Evolutionary conservation across 2,329 filamentous ascomycete genomes (phyloP).

Genomic region (Scedosporium aurantiacum): DNA sequence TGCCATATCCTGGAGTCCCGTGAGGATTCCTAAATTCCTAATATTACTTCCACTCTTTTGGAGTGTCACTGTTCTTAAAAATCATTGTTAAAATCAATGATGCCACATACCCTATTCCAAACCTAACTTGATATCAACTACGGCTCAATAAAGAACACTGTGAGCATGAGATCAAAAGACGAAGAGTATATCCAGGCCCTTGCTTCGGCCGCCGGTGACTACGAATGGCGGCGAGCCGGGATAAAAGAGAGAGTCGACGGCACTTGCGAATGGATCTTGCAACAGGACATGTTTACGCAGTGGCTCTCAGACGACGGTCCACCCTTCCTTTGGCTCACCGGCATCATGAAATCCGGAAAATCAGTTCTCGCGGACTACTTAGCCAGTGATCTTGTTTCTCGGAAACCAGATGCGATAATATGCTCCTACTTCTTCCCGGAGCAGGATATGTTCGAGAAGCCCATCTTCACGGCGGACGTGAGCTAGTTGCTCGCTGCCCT

Average conservation of each 20-base stretch:
- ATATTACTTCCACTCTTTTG: no score
- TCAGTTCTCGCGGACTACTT: neutral
- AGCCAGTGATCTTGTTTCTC: neutral
- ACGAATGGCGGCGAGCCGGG: constrained; percentile 7
- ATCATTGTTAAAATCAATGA: no score
- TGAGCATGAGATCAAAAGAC: constrained; percentile 1
- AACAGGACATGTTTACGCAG: neutral
- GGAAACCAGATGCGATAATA: neutral
- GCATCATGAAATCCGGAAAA: neutral
- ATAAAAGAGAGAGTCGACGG: neutral
- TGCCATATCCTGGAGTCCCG: no score
- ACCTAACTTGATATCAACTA: neutral
- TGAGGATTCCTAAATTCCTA: no score
- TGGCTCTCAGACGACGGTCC: neutral
- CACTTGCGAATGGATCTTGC: neutral
- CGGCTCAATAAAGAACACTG: neutral
- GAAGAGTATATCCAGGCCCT: constrained; percentile 9
- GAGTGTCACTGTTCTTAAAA: no score
- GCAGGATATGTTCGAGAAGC: neutral
- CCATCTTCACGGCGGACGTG: neutral
- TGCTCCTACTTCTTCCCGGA: neutral
- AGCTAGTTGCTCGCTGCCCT: neutral
- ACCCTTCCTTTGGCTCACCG: neutral
- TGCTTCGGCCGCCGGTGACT: constrained; percentile 1
- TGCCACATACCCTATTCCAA: neutral